These are phyloP conservation scores for Cutaneotrichosporon cyanovorans DNA, from an alignment of 1,284 basidiomycete species.

Conservation along the genomic window DNA sequence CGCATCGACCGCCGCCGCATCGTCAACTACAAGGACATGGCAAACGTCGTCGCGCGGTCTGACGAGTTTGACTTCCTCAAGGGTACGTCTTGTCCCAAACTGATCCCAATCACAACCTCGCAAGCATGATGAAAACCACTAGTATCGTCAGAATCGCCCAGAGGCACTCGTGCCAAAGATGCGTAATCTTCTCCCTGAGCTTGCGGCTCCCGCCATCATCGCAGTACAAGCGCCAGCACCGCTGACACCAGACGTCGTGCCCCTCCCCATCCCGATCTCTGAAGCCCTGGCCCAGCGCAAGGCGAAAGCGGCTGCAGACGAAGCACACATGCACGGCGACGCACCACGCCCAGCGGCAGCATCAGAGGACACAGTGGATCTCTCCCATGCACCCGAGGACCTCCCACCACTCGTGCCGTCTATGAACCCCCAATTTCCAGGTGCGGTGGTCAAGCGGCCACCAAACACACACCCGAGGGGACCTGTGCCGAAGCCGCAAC, in stretches of 20 bases:
- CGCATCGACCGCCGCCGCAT: slow-evolving; percentile 44
- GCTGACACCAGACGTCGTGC: slow-evolving; percentile 33
- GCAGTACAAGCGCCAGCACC: too few relatives aligned
- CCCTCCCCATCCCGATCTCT: slow-evolving; percentile 35
- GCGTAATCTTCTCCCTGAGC: slow-evolving; percentile 44
- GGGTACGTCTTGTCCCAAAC: slow-evolving; percentile 25
- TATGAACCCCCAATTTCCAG: slow-evolving; percentile 41
- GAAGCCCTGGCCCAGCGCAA: slow-evolving; percentile 36
- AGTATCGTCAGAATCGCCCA: slow-evolving; percentile 26
- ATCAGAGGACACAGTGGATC: slow-evolving; percentile 1
- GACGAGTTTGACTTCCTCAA: slow-evolving; percentile 43
- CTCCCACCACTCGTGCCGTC: slow-evolving; percentile 33
- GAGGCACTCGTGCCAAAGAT: slow-evolving; percentile 20
- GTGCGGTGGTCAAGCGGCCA: slow-evolving; percentile 36
- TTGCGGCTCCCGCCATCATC: too few relatives aligned
- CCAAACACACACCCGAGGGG: slow-evolving; percentile 34
- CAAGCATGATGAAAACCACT: slow-evolving; percentile 27
- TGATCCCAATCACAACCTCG: slow-evolving; percentile 1
- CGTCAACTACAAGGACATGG: slow-evolving; percentile 46
- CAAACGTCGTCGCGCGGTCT: slow-evolving; percentile 31
- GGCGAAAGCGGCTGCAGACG: slow-evolving; percentile 18
- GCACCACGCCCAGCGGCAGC: background rate
- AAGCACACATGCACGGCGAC: slow-evolving; percentile 2
- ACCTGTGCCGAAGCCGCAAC: slow-evolving; percentile 4
- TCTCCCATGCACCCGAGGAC: slow-evolving; percentile 20